A percentile compares a stretch with the other conserved stretches of the same genome.
Evolutionary conservation across 306 rosid genomes (phyloP).

Genomic region (Medicago truncatula): DNA sequence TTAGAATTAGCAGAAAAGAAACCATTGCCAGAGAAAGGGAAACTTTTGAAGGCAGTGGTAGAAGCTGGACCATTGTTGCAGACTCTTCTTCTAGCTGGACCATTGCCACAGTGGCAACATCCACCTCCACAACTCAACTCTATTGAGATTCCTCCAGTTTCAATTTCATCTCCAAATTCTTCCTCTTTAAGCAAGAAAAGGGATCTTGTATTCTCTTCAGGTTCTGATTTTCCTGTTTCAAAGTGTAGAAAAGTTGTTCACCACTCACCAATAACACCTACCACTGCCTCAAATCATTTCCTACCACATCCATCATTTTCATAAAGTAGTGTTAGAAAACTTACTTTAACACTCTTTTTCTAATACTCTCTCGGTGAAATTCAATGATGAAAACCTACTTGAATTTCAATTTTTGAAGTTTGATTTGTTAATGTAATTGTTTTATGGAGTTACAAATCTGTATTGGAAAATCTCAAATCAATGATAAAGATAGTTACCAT

Average conservation of each 20-base stretch:
- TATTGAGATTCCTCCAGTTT: slow-evolving; percentile 74
- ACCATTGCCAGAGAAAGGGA: slow-evolving; percentile 83
- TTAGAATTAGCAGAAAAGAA: slow-evolving; percentile 54
- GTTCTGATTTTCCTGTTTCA: slow-evolving; percentile 40
- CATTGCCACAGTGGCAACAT: slow-evolving; percentile 91
- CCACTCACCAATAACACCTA: slow-evolving; percentile 33
- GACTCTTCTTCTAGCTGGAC: slow-evolving; percentile 83
- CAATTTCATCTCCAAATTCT: slow-evolving; percentile 51
- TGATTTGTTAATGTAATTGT: background rate
- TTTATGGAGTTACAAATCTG: too few relatives aligned
- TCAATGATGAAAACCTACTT: background rate
- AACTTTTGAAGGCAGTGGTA: slow-evolving; percentile 75
- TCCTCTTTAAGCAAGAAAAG: slow-evolving; percentile 50
- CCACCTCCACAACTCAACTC: slow-evolving; percentile 80
- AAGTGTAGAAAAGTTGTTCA: slow-evolving; percentile 52
- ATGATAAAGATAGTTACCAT: too few relatives aligned
- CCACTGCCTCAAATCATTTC: slow-evolving; percentile 45
- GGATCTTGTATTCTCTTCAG: slow-evolving; percentile 43
- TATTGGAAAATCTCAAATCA: too few relatives aligned
- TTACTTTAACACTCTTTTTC: background rate
- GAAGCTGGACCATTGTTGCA: slow-evolving; percentile 93
- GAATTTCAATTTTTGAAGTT: background rate
- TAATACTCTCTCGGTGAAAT: background rate
- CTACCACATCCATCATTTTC: slow-evolving; percentile 50
- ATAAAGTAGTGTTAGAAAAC: background rate